These are phyloP conservation scores for Fusarium bactridioides DNA, from an alignment of 2,329 filamentous ascomycete genomes.

Conservation along the genomic window DNA sequence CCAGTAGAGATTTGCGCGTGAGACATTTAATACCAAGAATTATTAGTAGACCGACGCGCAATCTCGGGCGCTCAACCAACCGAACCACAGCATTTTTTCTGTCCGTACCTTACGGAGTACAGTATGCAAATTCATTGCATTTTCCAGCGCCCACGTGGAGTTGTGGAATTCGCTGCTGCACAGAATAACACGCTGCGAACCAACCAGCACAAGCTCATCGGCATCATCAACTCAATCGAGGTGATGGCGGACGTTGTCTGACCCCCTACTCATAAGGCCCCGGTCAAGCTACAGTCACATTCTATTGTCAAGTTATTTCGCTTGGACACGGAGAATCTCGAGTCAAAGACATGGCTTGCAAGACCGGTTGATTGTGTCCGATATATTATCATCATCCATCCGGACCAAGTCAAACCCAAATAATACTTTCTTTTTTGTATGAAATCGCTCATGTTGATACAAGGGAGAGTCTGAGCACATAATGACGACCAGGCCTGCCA, in stretches of 20 bases:
- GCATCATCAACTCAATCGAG: slow-evolving; percentile 1
- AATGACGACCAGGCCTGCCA: neutral
- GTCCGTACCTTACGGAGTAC: neutral
- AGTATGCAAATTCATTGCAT: neutral
- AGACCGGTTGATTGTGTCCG: neutral
- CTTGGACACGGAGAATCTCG: slow-evolving; percentile 1
- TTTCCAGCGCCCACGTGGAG: slow-evolving; percentile 38
- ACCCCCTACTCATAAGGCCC: slow-evolving; percentile 1
- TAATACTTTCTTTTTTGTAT: slow-evolving; percentile 14
- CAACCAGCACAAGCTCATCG: slow-evolving; percentile 7
- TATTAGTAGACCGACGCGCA: slow-evolving; percentile 28
- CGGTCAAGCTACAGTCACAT: slow-evolving; percentile 24
- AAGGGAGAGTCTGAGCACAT: slow-evolving; percentile 2
- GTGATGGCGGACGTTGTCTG: slow-evolving; percentile 5
- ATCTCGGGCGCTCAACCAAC: slow-evolving; percentile 33
- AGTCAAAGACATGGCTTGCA: slow-evolving; percentile 10
- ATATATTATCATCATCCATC: neutral
- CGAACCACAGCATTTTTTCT: slow-evolving; percentile 11
- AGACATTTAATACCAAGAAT: slow-evolving; percentile 23
- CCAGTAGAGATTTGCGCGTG: slow-evolving; percentile 1
- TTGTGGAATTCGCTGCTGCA: slow-evolving; percentile 36
- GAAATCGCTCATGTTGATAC: neutral
- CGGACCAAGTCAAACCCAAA: slow-evolving; percentile 3
- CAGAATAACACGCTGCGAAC: slow-evolving; percentile 10
- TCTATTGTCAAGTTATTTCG: slow-evolving; percentile 11